Percentiles rank a stretch among this genome's conserved stretches.
Evolutionary conservation across 2,329 filamentous ascomycete species (phyloP).

Genomic region (Penicillium sp.): DNA sequence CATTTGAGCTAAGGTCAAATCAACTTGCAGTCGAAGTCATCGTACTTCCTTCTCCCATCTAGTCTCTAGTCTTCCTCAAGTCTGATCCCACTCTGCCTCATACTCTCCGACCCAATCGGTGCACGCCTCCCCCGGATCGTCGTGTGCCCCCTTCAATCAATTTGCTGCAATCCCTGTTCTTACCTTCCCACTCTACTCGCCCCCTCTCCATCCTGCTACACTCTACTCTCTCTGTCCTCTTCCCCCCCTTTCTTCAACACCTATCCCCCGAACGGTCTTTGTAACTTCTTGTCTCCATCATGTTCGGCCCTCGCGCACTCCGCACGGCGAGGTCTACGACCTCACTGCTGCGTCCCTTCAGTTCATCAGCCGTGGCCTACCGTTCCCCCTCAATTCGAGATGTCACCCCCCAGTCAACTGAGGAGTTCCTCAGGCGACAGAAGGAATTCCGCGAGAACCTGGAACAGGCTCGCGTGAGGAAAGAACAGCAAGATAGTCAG

Average conservation of each 20-base stretch:
- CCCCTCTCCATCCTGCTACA: slow-evolving; percentile 7
- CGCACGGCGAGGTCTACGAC: slow-evolving; percentile 51
- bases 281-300: slow-evolving; percentile 24
- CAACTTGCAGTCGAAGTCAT: neutral
- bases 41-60: neutral
- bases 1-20: slow-evolving; percentile 11
- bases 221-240: slow-evolving; percentile 4
- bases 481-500: slow-evolving; percentile 83
- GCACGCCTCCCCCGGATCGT: slow-evolving; percentile 8
- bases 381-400: slow-evolving; percentile 80
- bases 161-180: slow-evolving; percentile 1
- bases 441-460: slow-evolving; percentile 83
- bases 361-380: slow-evolving; percentile 53
- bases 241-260: slow-evolving; percentile 8
- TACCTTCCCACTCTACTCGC: slow-evolving; percentile 1
- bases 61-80: neutral
- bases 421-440: slow-evolving; percentile 80
- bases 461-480: slow-evolving; percentile 71
- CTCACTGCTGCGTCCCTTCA: slow-evolving; percentile 60
- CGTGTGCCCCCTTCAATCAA: slow-evolving; percentile 9
- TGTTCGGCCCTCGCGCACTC: slow-evolving; percentile 52
- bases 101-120: slow-evolving; percentile 4
- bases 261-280: slow-evolving; percentile 4
- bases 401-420: slow-evolving; percentile 71
- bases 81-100: neutral